Conservation (phyloP, 371 early-diverging fungal genomes). For the Mortierella sp. region DNA sequence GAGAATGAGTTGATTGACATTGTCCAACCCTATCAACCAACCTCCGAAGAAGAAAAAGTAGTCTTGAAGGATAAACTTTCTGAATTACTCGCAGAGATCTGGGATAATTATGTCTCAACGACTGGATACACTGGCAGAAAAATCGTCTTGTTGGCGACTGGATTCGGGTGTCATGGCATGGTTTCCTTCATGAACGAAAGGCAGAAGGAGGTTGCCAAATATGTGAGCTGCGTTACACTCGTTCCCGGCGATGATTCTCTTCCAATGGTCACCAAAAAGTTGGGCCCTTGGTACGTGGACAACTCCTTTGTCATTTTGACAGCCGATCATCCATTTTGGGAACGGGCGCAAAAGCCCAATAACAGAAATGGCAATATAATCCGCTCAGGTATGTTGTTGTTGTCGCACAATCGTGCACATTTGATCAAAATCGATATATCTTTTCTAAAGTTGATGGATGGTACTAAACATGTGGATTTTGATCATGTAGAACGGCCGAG, state of each 20-base stretch:
- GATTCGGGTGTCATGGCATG: constrained; percentile 52
- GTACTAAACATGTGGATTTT: not conserved
- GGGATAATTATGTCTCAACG: constrained; percentile 46
- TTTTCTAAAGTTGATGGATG: too few species aligned
- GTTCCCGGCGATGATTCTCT: constrained; percentile 36
- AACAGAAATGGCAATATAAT: constrained; percentile 42
- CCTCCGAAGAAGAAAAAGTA: constrained; percentile 41
- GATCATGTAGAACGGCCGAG: constrained; percentile 4
- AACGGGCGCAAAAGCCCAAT: constrained; percentile 37
- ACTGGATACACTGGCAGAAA: constrained; percentile 38
- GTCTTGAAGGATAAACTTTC: constrained; percentile 38
- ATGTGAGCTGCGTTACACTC: constrained; percentile 38
- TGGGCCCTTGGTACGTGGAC: constrained; percentile 47
- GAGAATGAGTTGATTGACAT: constrained; percentile 47
- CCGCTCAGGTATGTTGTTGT: constrained; percentile 31
- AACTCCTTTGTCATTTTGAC: constrained; percentile 50
- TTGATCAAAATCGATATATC: not conserved
- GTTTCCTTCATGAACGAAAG: constrained; percentile 50
- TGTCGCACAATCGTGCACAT: not conserved
- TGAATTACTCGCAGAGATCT: constrained; percentile 34
- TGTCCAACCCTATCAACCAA: constrained; percentile 43
- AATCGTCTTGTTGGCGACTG: constrained; percentile 42
- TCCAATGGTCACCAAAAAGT: constrained; percentile 45
- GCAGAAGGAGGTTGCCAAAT: constrained; percentile 40
- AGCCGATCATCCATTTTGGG: constrained; percentile 45